Base-by-base conservation (phyloP, 257 asterid species). In the Anisodus acutangulus region DNA sequence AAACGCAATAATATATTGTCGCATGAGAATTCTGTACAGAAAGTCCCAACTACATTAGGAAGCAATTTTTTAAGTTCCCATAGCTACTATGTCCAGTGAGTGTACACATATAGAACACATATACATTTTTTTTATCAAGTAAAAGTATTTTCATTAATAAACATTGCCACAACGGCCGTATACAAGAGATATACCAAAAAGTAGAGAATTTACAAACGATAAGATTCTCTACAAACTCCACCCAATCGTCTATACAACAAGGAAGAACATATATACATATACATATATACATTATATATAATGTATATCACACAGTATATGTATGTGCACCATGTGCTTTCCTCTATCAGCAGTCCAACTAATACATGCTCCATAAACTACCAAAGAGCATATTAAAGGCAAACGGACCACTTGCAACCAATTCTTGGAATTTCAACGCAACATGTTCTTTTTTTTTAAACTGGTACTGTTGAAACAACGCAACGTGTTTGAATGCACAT, bases 1-100 rank as follows among this genome's bases (percentile, higher is more conserved):
- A 66, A 85, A 76, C 49, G 60, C 80, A 74, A 72, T 45, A n/a
- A 72, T 49, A 19, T 49, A 74, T 45, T 19, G 80, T 68, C 80
- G 9, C 60, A 22, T 74, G 26, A 74, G 60, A 49, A 49, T 47
- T 45, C 58, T 71, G 58, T 45, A 71, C 39, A 71, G 79, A 71
- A 71, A 71, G 58, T 45, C 15, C 15, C 79, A 71, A 71, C 79
- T 71, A 45, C 58, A 45, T 45, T 71, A 71, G 39, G 79, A 43
- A 71, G 57, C 55, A 47, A n/a, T 45, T 45, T 4, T 71, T 45
- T 11, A 71, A 43, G 79, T 71, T 45, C 17, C 58, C 55, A 72
- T 72, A 72, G 80, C 41, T 47, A 47, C n/a, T 22, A 71, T n/a
- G 79, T 43, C 57, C 12, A 17, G 57, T 17, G 79, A 70, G 41